phyloP scores from a whole-genome alignment of 2,329 filamentous ascomycete genomes.

The Colletotrichum musae region DNA sequence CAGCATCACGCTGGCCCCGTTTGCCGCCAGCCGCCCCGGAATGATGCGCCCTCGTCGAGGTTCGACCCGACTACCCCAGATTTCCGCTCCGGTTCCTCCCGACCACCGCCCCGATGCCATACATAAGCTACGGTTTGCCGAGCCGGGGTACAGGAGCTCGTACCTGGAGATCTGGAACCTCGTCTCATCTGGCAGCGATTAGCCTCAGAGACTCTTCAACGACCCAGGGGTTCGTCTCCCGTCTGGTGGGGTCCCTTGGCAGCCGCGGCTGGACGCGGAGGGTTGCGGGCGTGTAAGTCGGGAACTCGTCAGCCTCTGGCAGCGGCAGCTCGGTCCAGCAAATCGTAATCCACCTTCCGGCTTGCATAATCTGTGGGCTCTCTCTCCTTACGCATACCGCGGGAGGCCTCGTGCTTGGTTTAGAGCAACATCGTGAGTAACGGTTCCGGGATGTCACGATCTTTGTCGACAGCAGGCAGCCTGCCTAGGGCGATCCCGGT shows the following conservation, averaged over 20 bases:
- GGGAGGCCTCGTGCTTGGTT: conserved; percentile 9
- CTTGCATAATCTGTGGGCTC: conserved; percentile 28
- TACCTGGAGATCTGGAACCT: conserved; percentile 40
- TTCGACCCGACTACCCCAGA: conserved; percentile 40
- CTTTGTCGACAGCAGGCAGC: background rate
- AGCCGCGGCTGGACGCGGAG: conserved; percentile 19
- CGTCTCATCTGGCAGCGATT: conserved; percentile 34
- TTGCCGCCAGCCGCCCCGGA: conserved; percentile 39
- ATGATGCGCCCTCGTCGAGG: conserved; percentile 40
- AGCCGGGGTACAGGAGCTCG: conserved; percentile 38
- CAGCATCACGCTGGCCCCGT: conserved; percentile 34
- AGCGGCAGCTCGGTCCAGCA: conserved; percentile 8
- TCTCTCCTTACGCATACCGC: conserved; percentile 5
- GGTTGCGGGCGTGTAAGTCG: conserved; percentile 33
- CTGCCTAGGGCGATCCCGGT: background rate
- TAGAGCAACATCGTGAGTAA: background rate
- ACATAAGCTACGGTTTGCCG: conserved; percentile 38
- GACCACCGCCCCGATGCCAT: conserved; percentile 35
- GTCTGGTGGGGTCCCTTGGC: conserved; percentile 29
- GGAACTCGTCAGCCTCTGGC: conserved; percentile 19
- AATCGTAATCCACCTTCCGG: conserved; percentile 14
- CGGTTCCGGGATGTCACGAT: conserved; percentile 7
- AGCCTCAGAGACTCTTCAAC: conserved; percentile 35
- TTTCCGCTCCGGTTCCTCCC: conserved; percentile 41
- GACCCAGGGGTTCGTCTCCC: conserved; percentile 24